These are phyloP conservation scores for Parathielavia hyrcaniae DNA, from an alignment of 495 filamentous ascomycete species.

Conservation along the genomic window DNA sequence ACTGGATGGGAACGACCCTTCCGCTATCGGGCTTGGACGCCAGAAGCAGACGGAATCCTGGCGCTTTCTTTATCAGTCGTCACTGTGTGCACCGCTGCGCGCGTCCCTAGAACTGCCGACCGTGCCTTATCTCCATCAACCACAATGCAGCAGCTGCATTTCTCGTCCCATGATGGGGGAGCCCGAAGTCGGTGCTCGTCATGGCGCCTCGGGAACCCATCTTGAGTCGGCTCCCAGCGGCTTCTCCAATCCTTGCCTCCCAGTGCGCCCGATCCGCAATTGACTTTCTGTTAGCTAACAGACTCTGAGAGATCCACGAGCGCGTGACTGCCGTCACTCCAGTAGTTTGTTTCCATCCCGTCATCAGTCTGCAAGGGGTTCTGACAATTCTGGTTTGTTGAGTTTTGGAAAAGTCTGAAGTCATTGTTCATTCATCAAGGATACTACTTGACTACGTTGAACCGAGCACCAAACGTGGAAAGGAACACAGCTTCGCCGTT, in stretches of 20 bases:
- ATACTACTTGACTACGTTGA: neutral
- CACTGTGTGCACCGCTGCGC: neutral
- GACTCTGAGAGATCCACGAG: constrained; percentile 10
- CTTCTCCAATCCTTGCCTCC: constrained; percentile 19
- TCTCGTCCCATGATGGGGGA: neutral
- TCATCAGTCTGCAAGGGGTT: constrained; percentile 1
- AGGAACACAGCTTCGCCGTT: neutral
- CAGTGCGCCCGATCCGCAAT: constrained; percentile 28
- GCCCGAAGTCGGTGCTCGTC: constrained; percentile 27
- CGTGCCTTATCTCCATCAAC: constrained; percentile 5
- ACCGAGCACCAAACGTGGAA: neutral
- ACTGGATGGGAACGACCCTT: neutral
- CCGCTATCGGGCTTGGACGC: constrained; percentile 1
- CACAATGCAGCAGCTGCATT: constrained; percentile 14
- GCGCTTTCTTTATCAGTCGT: neutral
- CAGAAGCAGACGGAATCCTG: neutral
- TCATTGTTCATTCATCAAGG: neutral
- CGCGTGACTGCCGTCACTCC: constrained; percentile 25
- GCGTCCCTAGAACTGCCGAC: constrained; percentile 5
- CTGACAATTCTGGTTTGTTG: neutral
- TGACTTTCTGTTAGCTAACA: constrained; percentile 34
- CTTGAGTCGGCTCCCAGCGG: constrained; percentile 17
- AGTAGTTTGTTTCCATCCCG: constrained; percentile 13
- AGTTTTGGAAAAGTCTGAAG: neutral
- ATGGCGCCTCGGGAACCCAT: neutral